Percentiles rank a stretch among this genome's conserved stretches.
Conservation (phyloP, 805 yeast genomes). For the Candida piceae region DNA sequence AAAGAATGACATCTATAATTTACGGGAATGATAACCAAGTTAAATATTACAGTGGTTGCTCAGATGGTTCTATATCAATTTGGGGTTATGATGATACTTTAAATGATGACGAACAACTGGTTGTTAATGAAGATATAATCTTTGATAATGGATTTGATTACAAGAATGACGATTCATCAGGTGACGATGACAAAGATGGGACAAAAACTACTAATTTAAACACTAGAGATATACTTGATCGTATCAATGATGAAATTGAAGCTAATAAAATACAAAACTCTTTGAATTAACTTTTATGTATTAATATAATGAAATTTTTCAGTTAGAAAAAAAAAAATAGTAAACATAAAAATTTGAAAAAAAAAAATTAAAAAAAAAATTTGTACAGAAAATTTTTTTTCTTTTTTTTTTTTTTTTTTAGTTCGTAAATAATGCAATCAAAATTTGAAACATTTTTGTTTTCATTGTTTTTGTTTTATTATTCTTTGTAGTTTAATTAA, state of each 20-base stretch:
- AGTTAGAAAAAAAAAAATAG: no score
- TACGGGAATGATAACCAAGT: slow-evolving; percentile 40
- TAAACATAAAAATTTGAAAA: no score
- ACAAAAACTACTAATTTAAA: neutral
- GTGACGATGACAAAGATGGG: no score
- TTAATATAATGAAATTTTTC: no score
- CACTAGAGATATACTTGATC: slow-evolving; percentile 18
- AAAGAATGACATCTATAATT: slow-evolving; percentile 49
- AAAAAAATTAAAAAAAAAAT: no score
- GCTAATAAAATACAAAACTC: slow-evolving; percentile 19
- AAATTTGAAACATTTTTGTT: no score
- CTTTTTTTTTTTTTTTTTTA: no score
- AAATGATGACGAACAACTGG: slow-evolving; percentile 4
- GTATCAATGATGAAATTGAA: slow-evolving; percentile 27
- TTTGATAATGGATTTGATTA: slow-evolving; percentile 19
- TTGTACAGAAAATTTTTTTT: no score
- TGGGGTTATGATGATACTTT: slow-evolving; percentile 43
- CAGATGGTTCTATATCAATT: slow-evolving; percentile 57
- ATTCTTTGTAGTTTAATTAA: no score
- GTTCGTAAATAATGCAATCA: no score
- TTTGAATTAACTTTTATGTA: no score
- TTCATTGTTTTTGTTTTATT: no score
- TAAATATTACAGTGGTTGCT: slow-evolving; percentile 54
- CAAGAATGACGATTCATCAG: slow-evolving; percentile 5
- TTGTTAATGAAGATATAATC: slow-evolving; percentile 2